These are phyloP conservation scores for Thozetella sp. DNA, from an alignment of 495 filamentous ascomycete genomes.

Conservation along the genomic window DNA sequence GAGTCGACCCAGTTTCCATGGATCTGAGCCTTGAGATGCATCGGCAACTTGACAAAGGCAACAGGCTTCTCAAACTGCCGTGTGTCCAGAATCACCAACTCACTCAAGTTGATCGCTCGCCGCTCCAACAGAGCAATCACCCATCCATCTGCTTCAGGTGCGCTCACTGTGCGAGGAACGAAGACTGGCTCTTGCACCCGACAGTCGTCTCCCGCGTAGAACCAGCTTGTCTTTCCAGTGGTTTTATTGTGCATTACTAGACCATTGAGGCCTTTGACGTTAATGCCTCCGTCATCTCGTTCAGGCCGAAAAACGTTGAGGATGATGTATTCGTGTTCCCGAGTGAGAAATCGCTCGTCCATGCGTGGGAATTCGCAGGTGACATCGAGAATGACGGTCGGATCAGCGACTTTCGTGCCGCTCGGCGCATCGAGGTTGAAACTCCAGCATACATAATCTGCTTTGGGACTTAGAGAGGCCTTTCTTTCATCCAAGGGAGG, in stretches of 20 bases:
- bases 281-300: too few species aligned
- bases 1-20: too few species aligned
- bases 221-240: too few species aligned
- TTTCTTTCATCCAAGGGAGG: neutral
- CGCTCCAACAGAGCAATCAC: constrained; percentile 5
- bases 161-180: neutral
- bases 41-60: constrained; percentile 5
- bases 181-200: too few species aligned
- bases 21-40: too few species aligned
- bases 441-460: constrained; percentile 7
- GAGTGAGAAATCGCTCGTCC: constrained; percentile 8
- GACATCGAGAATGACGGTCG: constrained; percentile 5
- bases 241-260: too few species aligned
- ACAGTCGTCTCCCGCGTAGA: too few species aligned
- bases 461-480: neutral
- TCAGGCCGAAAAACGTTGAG: constrained; percentile 5
- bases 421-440: constrained; percentile 1
- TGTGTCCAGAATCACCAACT: constrained; percentile 9
- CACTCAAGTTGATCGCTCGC: constrained; percentile 4
- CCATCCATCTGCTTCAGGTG: constrained; percentile 5
- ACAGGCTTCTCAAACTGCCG: constrained; percentile 4
- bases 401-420: neutral
- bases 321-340: neutral
- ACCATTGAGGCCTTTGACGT: too few species aligned
- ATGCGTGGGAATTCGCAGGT: constrained; percentile 6